Evolutionary conservation across 441 rosid genomes (phyloP).

Genomic region (Euphorbia corollata): DNA sequence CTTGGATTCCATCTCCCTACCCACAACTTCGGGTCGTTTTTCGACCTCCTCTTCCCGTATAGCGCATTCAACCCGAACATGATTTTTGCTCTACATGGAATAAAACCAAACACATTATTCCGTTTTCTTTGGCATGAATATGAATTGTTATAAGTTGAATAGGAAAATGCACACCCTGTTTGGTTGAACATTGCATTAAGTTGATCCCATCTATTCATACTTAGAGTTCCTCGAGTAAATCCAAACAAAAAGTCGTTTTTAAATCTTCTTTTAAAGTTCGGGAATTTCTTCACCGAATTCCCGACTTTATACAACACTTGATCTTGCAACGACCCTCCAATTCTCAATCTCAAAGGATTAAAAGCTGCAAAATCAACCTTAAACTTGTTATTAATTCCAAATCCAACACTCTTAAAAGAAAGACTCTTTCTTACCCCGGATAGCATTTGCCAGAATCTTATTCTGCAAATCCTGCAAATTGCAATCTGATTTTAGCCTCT

Average conservation of each 20-base stretch:
- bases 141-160: neutral
- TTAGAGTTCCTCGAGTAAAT: slow-evolving; percentile 7
- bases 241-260: neutral
- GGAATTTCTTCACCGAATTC: neutral
- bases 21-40: slow-evolving; percentile 19
- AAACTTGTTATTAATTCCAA: neutral
- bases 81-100: slow-evolving; percentile 29
- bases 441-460: neutral
- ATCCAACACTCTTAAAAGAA: too few relatives aligned
- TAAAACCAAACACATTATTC: neutral
- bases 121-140: neutral
- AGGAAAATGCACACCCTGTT: slow-evolving; percentile 35
- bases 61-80: slow-evolving; percentile 55
- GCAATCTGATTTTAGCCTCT: too few relatives aligned
- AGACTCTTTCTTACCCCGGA: neutral
- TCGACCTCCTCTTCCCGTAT: slow-evolving; percentile 28
- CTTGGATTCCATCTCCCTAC: slow-evolving; percentile 37
- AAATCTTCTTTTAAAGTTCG: neutral
- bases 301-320: too few relatives aligned
- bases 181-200: slow-evolving; percentile 34
- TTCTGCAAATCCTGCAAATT: neutral
- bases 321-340: neutral
- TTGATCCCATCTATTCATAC: slow-evolving; percentile 54
- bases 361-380: neutral
- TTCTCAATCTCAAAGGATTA: neutral